Conservation (phyloP, 441 rosid genomes). For the Erodium moschatum region DNA sequence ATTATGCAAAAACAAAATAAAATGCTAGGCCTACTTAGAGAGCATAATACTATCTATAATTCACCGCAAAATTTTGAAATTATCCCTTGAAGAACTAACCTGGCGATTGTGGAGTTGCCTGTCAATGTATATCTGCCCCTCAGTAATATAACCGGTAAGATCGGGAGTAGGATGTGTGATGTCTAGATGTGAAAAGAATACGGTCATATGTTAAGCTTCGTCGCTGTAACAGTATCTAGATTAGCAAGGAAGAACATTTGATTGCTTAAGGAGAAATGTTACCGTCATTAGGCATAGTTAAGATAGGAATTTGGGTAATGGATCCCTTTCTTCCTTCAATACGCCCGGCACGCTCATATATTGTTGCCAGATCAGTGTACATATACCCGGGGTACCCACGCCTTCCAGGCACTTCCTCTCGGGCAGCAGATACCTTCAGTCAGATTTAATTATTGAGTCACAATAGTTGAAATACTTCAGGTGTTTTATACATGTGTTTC, state of each 20-base stretch:
- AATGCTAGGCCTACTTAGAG: too few species aligned
- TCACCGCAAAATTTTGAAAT: too few species aligned
- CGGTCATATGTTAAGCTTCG: not conserved
- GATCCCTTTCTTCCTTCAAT: slow-evolving; percentile 97
- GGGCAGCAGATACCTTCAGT: slow-evolving; percentile 89
- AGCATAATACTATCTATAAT: too few species aligned
- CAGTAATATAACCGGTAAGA: slow-evolving; percentile 98
- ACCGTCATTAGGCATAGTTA: slow-evolving; percentile 99
- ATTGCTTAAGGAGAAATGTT: slow-evolving; percentile 25
- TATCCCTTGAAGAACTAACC: slow-evolving; percentile 28
- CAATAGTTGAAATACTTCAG: not conserved
- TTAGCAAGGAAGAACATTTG: not conserved
- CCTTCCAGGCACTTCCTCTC: slow-evolving; percentile 99
- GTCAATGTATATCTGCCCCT: slow-evolving; percentile 96
- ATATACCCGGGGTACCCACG: slow-evolving; percentile 99
- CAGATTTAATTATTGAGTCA: not conserved
- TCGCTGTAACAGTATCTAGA: not conserved
- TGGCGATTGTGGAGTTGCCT: slow-evolving; percentile 90
- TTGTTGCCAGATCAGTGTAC: slow-evolving; percentile 98
- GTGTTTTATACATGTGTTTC: not conserved
- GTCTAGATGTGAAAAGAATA: slow-evolving; percentile 36
- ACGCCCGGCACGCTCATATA: slow-evolving; percentile 96
- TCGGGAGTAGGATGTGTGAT: slow-evolving; percentile 98
- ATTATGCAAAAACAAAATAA: too few species aligned
- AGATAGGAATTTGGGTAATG: slow-evolving; percentile 96